Conservation (phyloP, 2,329 filamentous ascomycete species). For the Fusarium sterilihyphosum region DNA sequence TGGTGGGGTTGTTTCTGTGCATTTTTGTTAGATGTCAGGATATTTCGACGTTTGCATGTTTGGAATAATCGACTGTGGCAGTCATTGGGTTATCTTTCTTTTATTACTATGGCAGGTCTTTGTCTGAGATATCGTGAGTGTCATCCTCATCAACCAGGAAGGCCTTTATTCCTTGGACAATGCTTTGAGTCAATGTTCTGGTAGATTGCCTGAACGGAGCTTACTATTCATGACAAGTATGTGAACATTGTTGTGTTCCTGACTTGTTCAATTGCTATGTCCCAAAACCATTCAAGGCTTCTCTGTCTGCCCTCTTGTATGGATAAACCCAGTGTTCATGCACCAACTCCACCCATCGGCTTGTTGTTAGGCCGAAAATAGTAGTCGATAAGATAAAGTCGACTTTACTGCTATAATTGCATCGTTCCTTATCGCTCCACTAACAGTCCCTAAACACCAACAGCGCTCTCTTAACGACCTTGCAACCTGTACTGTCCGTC, state of each 20-base stretch:
- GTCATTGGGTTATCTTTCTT: not conserved
- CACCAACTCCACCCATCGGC: no score
- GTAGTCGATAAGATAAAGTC: accelerated
- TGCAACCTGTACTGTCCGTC: accelerated
- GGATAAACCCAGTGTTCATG: no score
- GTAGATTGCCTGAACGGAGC: not conserved
- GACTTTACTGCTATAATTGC: accelerated
- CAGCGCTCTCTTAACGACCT: no score
- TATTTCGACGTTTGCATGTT: not conserved
- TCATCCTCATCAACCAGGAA: no score
- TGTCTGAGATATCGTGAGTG: not conserved
- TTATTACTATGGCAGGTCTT: not conserved
- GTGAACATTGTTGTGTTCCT: not conserved
- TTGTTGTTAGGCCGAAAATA: not conserved
- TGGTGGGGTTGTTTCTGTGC: not conserved
- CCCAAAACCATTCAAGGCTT: not conserved
- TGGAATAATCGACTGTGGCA: accelerated
- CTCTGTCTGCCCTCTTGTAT: not conserved
- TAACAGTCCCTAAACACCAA: not conserved
- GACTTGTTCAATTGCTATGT: not conserved
- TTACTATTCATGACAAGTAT: accelerated
- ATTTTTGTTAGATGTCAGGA: not conserved
- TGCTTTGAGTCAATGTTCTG: not conserved
- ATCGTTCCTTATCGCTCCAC: not conserved
- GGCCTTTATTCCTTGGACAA: not conserved